A percentile compares a stretch with the other conserved stretches of the same genome.
These are phyloP conservation scores for Saussurea involucrata DNA, from an alignment of 129 eudicot genomes.

Conservation along the genomic window DNA sequence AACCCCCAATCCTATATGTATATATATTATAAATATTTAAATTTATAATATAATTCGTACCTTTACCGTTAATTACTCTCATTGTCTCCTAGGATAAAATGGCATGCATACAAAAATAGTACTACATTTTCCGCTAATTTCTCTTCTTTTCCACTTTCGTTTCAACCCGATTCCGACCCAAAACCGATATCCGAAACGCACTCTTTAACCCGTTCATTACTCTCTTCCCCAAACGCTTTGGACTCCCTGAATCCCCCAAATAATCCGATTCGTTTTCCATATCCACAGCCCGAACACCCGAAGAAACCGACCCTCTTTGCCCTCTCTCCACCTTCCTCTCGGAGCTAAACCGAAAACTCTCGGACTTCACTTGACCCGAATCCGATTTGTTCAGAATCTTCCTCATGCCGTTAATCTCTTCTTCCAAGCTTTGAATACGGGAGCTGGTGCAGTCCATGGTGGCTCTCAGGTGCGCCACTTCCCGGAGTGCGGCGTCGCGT, in stretches of 20 bases:
- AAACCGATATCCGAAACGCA: conserved; percentile 41
- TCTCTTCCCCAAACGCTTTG: conserved; percentile 36
- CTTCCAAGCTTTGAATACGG: conserved; percentile 64
- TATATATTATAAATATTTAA: neutral
- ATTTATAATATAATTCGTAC: neutral
- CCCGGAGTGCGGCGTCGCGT: conserved; percentile 72
- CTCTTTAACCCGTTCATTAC: conserved; percentile 55
- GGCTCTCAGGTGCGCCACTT: conserved; percentile 57
- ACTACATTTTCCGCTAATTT: conserved; percentile 1
- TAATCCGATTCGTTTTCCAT: conserved; percentile 10
- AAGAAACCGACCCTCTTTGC: conserved; percentile 76
- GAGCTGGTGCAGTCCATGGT: conserved; percentile 65
- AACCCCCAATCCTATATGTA: too few relatives aligned
- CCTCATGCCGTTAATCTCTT: conserved; percentile 63
- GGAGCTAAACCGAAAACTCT: conserved; percentile 58
- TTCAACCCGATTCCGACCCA: conserved; percentile 24
- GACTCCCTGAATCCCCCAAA: conserved; percentile 17
- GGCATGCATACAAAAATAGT: neutral
- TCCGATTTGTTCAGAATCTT: conserved; percentile 31
- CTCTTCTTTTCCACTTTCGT: neutral
- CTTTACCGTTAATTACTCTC: neutral
- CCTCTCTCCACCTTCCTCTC: conserved; percentile 68
- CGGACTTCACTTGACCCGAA: conserved; percentile 32
- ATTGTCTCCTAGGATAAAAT: neutral
- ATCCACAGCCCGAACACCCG: conserved; percentile 27